A percentile compares a stretch with the other conserved stretches of the same genome.
Evolutionary conservation across 768 basidiomycete genomes (phyloP).

Genomic region (Mycena floridula): DNA sequence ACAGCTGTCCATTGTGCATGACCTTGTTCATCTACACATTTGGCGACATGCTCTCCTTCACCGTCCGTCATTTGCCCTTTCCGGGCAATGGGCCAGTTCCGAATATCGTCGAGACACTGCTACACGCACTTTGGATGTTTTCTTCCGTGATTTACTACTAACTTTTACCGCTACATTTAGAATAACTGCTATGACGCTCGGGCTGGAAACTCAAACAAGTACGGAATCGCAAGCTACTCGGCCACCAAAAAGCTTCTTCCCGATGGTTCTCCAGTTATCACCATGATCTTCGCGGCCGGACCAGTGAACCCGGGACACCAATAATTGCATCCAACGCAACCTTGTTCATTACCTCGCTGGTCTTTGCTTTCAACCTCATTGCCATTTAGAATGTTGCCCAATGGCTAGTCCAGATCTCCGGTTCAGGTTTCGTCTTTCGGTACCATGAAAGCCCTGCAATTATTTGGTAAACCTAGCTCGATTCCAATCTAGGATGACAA

Average conservation of each 20-base stretch:
- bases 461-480: slow-evolving; percentile 34
- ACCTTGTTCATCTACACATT: neutral
- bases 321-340: neutral
- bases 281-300: neutral
- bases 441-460: slow-evolving; percentile 30
- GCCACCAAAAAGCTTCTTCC: neutral
- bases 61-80: neutral
- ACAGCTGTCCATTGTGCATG: neutral
- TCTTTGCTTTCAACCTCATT: neutral
- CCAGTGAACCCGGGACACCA: neutral
- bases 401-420: neutral
- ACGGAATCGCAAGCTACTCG: no score
- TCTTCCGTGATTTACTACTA: neutral
- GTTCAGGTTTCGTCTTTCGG: slow-evolving; percentile 28
- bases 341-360: neutral
- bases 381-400: neutral
- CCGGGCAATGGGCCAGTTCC: neutral
- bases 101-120: neutral
- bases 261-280: neutral
- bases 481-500: slow-evolving; percentile 35
- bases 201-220: neutral
- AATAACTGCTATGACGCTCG: neutral
- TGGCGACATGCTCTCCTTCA: neutral
- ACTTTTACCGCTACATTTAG: neutral
- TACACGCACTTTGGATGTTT: neutral